A percentile compares a stretch with the other conserved stretches of the same genome.
These are phyloP conservation scores for Globisporangium acanthophoron DNA, from an alignment of 352 stramenopile species.

Conservation along the genomic window DNA sequence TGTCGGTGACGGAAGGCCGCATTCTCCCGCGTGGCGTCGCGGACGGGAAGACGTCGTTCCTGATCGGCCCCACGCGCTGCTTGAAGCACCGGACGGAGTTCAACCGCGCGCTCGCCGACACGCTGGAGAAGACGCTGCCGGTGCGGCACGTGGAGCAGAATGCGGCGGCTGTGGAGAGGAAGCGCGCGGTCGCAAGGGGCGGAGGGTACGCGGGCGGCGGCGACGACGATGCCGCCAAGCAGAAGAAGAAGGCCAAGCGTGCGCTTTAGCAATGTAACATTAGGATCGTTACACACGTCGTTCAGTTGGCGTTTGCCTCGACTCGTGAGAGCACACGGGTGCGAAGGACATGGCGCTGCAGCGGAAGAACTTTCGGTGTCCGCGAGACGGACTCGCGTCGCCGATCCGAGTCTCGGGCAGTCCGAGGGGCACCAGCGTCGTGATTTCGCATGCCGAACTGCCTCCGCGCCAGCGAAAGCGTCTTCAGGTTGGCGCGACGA, in stretches of 20 bases:
- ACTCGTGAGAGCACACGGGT: too few species aligned
- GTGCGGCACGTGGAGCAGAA: constrained; percentile 31
- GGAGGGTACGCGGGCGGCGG: not conserved
- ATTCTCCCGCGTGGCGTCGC: constrained; percentile 68
- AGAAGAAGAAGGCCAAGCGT: constrained; percentile 15
- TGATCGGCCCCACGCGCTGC: constrained; percentile 28
- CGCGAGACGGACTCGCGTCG: constrained; percentile 21
- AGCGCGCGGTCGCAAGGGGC: constrained; percentile 13
- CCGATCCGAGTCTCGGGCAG: constrained; percentile 7
- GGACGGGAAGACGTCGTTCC: constrained; percentile 36
- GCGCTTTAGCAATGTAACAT: not conserved
- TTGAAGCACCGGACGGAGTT: constrained; percentile 40
- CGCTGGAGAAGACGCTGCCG: constrained; percentile 47
- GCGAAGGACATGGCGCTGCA: constrained; percentile 28
- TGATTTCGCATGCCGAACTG: constrained; percentile 41
- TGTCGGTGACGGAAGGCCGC: constrained; percentile 56
- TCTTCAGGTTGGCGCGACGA: constrained; percentile 72
- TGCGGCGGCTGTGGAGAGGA: constrained; percentile 13
- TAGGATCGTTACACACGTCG: too few species aligned
- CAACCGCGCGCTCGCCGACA: constrained; percentile 38
- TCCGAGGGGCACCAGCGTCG: constrained; percentile 5
- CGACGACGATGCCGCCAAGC: not conserved
- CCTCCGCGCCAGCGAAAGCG: constrained; percentile 52
- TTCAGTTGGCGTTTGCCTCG: too few species aligned
- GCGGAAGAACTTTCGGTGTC: constrained; percentile 60